phyloP scores from a whole-genome alignment of 108 stramenopile species.

The Mediolabrus comicus region DNA sequence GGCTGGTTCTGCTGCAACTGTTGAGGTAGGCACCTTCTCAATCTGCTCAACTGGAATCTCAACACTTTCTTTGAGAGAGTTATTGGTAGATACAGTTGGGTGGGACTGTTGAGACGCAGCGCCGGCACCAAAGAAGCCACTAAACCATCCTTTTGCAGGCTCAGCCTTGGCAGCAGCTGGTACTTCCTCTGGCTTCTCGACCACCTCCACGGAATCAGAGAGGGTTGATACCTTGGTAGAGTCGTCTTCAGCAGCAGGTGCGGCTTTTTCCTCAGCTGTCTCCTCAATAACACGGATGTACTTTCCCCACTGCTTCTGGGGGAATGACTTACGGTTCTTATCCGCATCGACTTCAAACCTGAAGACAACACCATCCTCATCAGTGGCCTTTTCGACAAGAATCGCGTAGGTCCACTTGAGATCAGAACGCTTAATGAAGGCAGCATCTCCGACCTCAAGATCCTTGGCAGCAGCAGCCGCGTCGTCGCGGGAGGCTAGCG shows the following conservation, averaged over 20 bases:
- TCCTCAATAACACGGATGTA: slow-evolving; percentile 32
- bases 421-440: slow-evolving; percentile 46
- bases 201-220: neutral
- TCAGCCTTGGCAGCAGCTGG: neutral
- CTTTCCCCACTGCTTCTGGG: slow-evolving; percentile 44
- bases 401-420: slow-evolving; percentile 42
- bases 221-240: neutral
- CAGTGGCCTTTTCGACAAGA: slow-evolving; percentile 19
- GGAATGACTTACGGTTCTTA: slow-evolving; percentile 39
- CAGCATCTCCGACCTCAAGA: slow-evolving; percentile 27
- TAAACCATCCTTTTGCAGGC: neutral
- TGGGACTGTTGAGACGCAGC: neutral
- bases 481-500: slow-evolving; percentile 27
- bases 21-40: neutral
- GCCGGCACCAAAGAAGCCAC: neutral
- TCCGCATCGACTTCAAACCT: slow-evolving; percentile 38
- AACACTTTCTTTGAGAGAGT: neutral
- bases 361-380: slow-evolving; percentile 1
- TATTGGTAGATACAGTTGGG: neutral
- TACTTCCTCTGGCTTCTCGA: neutral
- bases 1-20: neutral
- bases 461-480: slow-evolving; percentile 16
- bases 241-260: neutral
- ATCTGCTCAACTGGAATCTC: neutral
- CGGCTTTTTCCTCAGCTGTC: neutral